Evolutionary conservation across 2,329 filamentous ascomycete genomes (phyloP), one percentile per base, ranked within the genome.

Genomic region (Penicillium decumbens): DNA sequence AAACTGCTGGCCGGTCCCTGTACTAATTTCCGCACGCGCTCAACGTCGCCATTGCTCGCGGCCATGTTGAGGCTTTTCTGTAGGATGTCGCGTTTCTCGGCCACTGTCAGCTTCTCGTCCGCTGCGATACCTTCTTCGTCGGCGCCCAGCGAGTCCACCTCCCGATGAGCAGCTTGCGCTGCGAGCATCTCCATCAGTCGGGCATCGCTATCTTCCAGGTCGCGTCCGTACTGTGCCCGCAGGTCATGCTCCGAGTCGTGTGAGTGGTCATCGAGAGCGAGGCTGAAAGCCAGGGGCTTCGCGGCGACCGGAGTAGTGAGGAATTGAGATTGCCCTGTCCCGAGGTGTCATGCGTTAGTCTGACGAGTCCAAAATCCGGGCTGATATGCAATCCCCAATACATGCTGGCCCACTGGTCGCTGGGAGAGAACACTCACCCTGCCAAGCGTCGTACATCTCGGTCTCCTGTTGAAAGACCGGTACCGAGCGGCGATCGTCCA

Each of bases 361-460:
- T 33, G n/a, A 7, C 13, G 2, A n/a, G 18, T 15, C 18, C 10
- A 38, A 13, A 28, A 7, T 30, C 27, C 23, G 29, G 41, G 25
- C 42, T 24, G 33, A 41, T 42, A 51, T 41, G 23, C 30, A 43
- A 41, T 35, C 43, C 28, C 20, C 38, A 33, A 47, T 25, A 48
- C 23, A 41, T 25, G 41, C 13, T 20, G 12, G 15, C 8, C 13
- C 7, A 13, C 20, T 42, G 35, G 43, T 35, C 18, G 33, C 18
- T 13, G 47, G 46, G 35, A 47, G 33, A 27, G 24, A 49, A 43
- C 28, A 54, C 77, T 67, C 69, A 86, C 92, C 92, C 84, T 97
- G 90, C 93, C 93, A 98, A 60, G 89, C 93, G 80, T 98, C 93
- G 70, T 97, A 98, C 75, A 96, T 89, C 77, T 97, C 93, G 35